These are phyloP conservation scores for Diaporthe batatas DNA, from an alignment of 2,329 filamentous ascomycete species.

Conservation along the genomic window DNA sequence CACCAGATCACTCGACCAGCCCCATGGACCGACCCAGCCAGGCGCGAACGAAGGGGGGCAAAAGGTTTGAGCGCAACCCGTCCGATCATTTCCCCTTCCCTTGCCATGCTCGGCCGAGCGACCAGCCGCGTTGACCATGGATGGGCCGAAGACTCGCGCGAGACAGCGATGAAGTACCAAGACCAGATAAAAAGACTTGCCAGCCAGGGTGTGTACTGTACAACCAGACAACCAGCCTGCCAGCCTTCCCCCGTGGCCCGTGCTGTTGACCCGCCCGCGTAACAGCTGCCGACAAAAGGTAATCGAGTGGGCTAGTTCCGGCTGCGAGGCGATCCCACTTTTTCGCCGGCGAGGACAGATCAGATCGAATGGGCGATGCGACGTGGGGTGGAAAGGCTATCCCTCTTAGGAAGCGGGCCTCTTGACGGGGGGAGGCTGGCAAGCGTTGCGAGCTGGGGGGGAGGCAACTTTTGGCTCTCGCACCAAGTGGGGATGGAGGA, in stretches of 20 bases:
- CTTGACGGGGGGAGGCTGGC: constrained; percentile 8
- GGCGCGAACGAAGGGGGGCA: constrained; percentile 4
- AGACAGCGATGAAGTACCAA: background rate
- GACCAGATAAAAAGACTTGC: background rate
- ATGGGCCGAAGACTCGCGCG: background rate
- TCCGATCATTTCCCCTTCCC: constrained; percentile 11
- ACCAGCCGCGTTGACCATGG: background rate
- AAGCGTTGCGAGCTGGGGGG: constrained; percentile 19
- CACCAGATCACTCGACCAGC: constrained; percentile 21
- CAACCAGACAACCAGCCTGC: background rate
- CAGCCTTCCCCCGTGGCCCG: constrained; percentile 2
- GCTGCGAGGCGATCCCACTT: constrained; percentile 29
- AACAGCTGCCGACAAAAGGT: constrained; percentile 27
- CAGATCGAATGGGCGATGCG: constrained; percentile 29
- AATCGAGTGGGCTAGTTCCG: constrained; percentile 21
- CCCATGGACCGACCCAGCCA: constrained; percentile 15
- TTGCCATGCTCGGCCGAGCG: constrained; percentile 16
- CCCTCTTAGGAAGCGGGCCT: constrained; percentile 30
- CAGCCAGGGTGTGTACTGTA: background rate
- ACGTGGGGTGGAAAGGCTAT: constrained; percentile 32
- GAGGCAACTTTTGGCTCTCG: constrained; percentile 1
- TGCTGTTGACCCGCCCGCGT: constrained; percentile 16
- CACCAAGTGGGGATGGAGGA: background rate
- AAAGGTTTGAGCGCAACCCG: constrained; percentile 15
- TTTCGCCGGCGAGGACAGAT: constrained; percentile 26